These are phyloP conservation scores for Podaxis sp. DNA, from an alignment of 768 basidiomycete genomes.

Conservation along the genomic window DNA sequence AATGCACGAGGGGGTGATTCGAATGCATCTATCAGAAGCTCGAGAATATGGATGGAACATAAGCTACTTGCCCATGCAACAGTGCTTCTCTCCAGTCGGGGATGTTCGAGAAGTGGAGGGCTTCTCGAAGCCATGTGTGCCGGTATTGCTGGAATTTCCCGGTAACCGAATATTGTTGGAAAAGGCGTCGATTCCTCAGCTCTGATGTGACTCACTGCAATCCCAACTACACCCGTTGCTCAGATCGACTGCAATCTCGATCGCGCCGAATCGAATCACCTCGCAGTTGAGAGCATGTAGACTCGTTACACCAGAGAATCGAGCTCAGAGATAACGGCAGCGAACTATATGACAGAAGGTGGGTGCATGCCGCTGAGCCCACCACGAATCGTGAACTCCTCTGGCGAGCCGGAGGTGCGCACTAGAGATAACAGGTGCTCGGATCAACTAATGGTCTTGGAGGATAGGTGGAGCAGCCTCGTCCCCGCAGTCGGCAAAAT, in stretches of 20 bases:
- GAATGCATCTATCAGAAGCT: too few relatives aligned
- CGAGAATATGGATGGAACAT: not conserved
- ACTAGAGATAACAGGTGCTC: not conserved
- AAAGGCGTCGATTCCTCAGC: not conserved
- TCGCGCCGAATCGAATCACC: constrained; percentile 14
- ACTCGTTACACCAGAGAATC: too few relatives aligned
- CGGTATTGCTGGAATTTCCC: not conserved
- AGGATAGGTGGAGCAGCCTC: not conserved
- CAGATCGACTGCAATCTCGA: constrained; percentile 17
- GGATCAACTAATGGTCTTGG: not conserved
- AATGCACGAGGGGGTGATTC: too few relatives aligned
- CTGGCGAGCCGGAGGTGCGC: not conserved
- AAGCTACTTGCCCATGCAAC: too few relatives aligned
- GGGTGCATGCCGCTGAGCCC: not conserved
- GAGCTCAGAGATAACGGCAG: too few relatives aligned
- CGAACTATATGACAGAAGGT: too few relatives aligned
- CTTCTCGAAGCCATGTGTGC: not conserved
- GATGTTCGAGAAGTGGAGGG: not conserved
- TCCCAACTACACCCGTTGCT: constrained; percentile 16
- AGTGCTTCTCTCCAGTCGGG: too few relatives aligned
- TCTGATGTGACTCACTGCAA: too few relatives aligned
- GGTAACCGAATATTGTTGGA: not conserved
- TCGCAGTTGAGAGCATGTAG: not conserved
- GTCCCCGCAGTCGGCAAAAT: not conserved
- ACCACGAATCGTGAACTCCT: not conserved